phyloP scores from a whole-genome alignment of 2,329 filamentous ascomycete species.

The Aspergillus sojae region DNA sequence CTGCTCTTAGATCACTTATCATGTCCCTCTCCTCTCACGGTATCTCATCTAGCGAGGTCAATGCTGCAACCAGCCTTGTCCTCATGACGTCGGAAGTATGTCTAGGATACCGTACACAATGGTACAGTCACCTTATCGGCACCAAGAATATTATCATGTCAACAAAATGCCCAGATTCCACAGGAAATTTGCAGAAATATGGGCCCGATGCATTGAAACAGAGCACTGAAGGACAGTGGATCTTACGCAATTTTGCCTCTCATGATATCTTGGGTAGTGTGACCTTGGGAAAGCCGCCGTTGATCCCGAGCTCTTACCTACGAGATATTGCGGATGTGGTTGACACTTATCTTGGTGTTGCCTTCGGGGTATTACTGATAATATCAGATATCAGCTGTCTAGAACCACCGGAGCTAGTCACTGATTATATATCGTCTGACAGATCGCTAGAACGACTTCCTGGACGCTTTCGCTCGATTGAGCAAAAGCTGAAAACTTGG shows the following conservation, averaged over 20 bases:
- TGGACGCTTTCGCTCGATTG: not conserved
- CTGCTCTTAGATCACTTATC: not conserved
- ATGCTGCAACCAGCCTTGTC: not conserved
- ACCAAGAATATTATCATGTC: not conserved
- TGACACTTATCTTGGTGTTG: conserved; percentile 8
- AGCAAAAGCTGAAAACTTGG: not conserved
- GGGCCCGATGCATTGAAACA: conserved; percentile 5
- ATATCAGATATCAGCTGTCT: too few species aligned
- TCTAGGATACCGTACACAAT: not conserved
- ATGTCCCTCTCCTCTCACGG: too few species aligned
- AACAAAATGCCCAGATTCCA: not conserved
- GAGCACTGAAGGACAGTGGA: conserved; percentile 6
- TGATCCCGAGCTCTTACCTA: not conserved
- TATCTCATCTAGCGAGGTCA: not conserved
- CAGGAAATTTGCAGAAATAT: not conserved
- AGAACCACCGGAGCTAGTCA: too few species aligned
- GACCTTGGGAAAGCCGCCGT: not conserved
- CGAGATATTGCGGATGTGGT: not conserved
- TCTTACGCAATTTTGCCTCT: conserved; percentile 12
- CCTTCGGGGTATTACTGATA: not conserved
- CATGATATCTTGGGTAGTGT: conserved; percentile 11
- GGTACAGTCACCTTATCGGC: conserved; percentile 3
- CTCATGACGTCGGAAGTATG: conserved; percentile 4
- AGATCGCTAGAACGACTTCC: too few species aligned
- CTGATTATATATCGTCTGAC: not conserved